Conservation (phyloP, 352 stramenopile species). For the Globisporangium middletonii region DNA sequence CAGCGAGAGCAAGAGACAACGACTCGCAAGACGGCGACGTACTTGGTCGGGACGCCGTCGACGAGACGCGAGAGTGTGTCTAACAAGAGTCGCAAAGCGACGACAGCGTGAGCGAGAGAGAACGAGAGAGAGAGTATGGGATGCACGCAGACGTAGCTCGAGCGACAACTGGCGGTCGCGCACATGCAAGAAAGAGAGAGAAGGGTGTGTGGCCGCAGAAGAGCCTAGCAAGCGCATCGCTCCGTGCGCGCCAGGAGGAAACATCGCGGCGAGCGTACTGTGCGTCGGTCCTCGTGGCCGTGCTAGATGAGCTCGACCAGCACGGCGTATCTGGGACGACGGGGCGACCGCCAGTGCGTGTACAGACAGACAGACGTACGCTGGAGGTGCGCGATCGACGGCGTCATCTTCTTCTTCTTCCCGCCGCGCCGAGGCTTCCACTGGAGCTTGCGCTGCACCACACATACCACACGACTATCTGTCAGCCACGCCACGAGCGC, state of each 20-base stretch:
- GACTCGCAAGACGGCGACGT: conserved; percentile 5
- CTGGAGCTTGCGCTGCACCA: conserved; percentile 11
- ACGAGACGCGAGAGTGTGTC: conserved; percentile 33
- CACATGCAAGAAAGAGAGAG: not conserved
- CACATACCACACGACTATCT: not conserved
- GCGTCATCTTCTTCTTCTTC: conserved; percentile 52
- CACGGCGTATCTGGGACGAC: conserved; percentile 57
- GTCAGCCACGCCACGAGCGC: too few species aligned
- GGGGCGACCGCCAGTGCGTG: conserved; percentile 8
- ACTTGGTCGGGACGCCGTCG: conserved; percentile 52
- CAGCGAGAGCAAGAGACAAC: not conserved
- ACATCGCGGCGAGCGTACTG: conserved; percentile 12
- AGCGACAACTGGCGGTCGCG: too few species aligned
- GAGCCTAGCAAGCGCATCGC: conserved; percentile 14
- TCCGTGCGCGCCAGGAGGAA: conserved; percentile 27
- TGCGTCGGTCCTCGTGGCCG: conserved; percentile 51
- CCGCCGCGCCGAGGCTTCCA: conserved; percentile 20
- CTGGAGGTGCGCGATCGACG: conserved; percentile 61
- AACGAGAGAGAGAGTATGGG: not conserved
- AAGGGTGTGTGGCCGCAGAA: conserved; percentile 11
- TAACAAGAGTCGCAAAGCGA: conserved; percentile 6
- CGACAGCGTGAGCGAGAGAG: not conserved
- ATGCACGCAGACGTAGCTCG: too few species aligned
- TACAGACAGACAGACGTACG: conserved; percentile 32
- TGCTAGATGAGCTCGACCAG: conserved; percentile 22